Conservation (phyloP, 352 stramenopile genomes). For the Thraustochytrium sp. region DNA sequence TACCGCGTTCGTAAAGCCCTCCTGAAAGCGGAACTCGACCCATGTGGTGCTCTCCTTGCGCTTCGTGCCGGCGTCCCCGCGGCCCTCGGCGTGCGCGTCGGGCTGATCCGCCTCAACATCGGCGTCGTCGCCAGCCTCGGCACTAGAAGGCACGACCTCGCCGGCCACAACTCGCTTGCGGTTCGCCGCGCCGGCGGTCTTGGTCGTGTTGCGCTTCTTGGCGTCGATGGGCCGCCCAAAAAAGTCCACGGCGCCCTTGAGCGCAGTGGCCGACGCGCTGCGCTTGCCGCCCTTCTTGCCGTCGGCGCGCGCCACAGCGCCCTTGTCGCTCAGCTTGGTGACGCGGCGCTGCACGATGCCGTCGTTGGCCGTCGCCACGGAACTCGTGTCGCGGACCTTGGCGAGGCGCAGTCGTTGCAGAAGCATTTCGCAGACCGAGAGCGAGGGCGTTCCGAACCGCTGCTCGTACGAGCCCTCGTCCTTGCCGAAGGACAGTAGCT, state of each 20-base stretch:
- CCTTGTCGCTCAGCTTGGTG: background rate
- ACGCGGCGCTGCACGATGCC: background rate
- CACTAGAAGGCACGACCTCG: background rate
- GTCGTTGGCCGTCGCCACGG: background rate
- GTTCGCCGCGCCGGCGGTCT: background rate
- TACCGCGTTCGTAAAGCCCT: conserved; percentile 79
- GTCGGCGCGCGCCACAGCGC: background rate
- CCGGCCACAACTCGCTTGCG: background rate
- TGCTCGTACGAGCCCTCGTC: background rate
- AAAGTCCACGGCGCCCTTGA: conserved; percentile 8
- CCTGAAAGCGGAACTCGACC: conserved; percentile 78
- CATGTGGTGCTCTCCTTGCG: background rate
- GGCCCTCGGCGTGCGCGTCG: background rate
- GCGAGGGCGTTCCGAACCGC: background rate
- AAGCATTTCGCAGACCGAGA: background rate
- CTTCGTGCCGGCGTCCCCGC: background rate
- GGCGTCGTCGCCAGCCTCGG: too few species aligned
- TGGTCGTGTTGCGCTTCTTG: background rate
- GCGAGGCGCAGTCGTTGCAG: background rate
- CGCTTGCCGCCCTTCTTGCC: background rate
- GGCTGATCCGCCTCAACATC: background rate
- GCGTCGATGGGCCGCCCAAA: conserved; percentile 10
- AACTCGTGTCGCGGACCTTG: background rate
- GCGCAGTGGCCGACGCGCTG: background rate
- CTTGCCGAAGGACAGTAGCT: background rate